Evolutionary conservation across 495 filamentous ascomycete genomes (phyloP), one percentile per base, ranked within the genome.

Genomic region (Penicillium canescens): DNA sequence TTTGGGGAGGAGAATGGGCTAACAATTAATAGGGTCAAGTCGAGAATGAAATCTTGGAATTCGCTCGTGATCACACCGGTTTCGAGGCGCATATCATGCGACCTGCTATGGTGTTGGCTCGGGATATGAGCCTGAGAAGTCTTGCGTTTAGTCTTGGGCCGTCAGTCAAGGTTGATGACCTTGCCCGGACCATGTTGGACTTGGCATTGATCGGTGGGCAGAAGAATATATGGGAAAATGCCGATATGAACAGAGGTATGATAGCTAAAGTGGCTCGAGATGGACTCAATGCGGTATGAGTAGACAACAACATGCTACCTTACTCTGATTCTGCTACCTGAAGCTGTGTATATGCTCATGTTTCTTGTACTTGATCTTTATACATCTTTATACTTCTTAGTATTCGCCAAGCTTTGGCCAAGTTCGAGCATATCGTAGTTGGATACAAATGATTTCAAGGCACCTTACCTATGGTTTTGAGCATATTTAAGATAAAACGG

Each of bases 131-230:
- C 3, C 20, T 63, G 7, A 38, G 3, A 43, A 63, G 43, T 68
- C 72, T 48, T 40, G 26, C 63, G 8, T 55, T 51, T 40, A 43
- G 54, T n/a, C 40, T 68, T 35, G 57, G 46, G 9, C 50, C 60
- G 3, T 63, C 61, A 7, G 48, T 70, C 20, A 46, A 52, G 12
- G 66, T 75, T 1, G 67, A 78, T 51, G 66, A 68, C 1, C 48
- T 80, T 1, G 77, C 75, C 2, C 63, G 54, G 18, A 63, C 60
- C 8, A 72, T 77, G 71, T 35, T 80, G 2, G 65, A 71, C 33
- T 58, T 74, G 37, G 67, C 61, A 0, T 10, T 76, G 1, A 62
- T 74, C 16, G 75, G 75, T 1, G 54, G 61, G 21, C 44, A 62
- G 8, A 64, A 69, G 26, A 53, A 65, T 9, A 72, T 71, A 8